Conservation (phyloP, 768 basidiomycete species). For the Lentinula guzmanii region DNA sequence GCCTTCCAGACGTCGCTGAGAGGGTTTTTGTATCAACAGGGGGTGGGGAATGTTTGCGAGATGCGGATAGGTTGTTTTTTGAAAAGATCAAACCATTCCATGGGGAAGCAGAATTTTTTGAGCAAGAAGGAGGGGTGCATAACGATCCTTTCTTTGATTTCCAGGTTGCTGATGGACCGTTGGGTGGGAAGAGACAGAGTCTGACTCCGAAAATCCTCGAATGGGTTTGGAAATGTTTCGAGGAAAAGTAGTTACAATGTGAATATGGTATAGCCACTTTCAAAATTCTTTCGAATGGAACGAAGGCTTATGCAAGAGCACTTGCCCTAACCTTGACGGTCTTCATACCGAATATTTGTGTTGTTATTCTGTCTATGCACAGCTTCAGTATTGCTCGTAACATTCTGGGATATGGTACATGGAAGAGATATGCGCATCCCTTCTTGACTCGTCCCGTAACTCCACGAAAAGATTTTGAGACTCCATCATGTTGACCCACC, state of each 20-base stretch:
- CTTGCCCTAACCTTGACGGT: no score
- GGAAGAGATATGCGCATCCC: no score
- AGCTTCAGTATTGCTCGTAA: no score
- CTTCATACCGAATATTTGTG: no score
- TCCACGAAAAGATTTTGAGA: no score
- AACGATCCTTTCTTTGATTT: constrained; percentile 28
- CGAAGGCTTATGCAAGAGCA: no score
- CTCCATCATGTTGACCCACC: no score
- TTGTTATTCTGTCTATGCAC: no score
- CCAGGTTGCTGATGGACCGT: neutral
- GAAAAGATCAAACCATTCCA: constrained; percentile 19
- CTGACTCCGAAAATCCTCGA: neutral
- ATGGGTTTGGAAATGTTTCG: neutral
- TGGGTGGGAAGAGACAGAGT: neutral
- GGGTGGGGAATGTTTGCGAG: constrained; percentile 25
- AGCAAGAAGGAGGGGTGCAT: constrained; percentile 29
- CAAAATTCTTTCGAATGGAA: no score
- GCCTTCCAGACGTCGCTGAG: constrained; percentile 22
- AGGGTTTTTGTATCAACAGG: constrained; percentile 31
- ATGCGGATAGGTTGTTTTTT: constrained; percentile 18
- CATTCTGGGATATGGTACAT: no score
- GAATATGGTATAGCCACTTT: no score
- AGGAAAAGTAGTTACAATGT: neutral
- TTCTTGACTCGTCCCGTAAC: no score
- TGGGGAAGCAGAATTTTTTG: constrained; percentile 13